A percentile compares a stretch with the other conserved stretches of the same genome.
Evolutionary conservation across 2,329 filamentous ascomycete species (phyloP).

Genomic region (Neocucurbitaria cava): DNA sequence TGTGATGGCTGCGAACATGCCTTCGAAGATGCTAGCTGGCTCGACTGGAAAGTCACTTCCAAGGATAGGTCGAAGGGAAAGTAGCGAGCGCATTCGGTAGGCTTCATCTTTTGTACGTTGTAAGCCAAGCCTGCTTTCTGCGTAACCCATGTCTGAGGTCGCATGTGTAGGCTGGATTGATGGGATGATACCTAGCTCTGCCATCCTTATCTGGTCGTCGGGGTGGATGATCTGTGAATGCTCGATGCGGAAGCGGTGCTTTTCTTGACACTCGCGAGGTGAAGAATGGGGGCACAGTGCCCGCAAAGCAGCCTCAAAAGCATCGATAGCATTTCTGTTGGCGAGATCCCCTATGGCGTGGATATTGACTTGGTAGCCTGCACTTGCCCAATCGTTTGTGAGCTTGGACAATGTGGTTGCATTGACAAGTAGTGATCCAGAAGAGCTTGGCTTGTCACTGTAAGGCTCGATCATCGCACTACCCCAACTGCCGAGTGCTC

Average conservation of each 20-base stretch:
- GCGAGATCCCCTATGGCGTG: slow-evolving; percentile 76
- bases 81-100: slow-evolving; percentile 70
- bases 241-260: slow-evolving; percentile 70
- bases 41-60: slow-evolving; percentile 78
- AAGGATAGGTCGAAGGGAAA: slow-evolving; percentile 63
- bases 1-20: slow-evolving; percentile 72
- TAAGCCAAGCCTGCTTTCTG: slow-evolving; percentile 64
- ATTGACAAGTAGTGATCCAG: slow-evolving; percentile 71
- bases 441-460: slow-evolving; percentile 66
- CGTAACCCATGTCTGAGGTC: slow-evolving; percentile 74
- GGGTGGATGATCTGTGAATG: slow-evolving; percentile 75
- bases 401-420: slow-evolving; percentile 63
- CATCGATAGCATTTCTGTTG: slow-evolving; percentile 69
- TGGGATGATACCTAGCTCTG: slow-evolving; percentile 66
- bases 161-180: slow-evolving; percentile 76
- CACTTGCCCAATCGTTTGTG: slow-evolving; percentile 64
- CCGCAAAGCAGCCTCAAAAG: slow-evolving; percentile 65
- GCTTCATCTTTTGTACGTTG: slow-evolving; percentile 63
- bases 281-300: slow-evolving; percentile 57
- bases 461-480: slow-evolving; percentile 76
- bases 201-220: slow-evolving; percentile 67
- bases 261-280: slow-evolving; percentile 59
- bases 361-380: slow-evolving; percentile 73
- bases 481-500: slow-evolving; percentile 74
- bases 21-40: slow-evolving; percentile 70